phyloP scores from a whole-genome alignment of 257 asterid genomes.

The Jacaranda mimosifolia region DNA sequence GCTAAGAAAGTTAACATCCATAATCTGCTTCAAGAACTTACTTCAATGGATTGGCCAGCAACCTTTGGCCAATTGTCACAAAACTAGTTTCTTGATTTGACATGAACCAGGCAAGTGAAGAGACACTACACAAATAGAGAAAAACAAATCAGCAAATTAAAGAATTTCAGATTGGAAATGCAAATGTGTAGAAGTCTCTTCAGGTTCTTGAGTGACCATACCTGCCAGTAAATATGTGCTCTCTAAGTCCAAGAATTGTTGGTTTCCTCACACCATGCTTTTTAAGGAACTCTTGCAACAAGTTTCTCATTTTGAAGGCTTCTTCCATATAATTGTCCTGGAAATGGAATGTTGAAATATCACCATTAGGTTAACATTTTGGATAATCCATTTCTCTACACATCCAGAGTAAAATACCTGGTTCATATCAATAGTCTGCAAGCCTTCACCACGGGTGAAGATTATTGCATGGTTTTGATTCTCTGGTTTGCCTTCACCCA shows the following conservation, averaged over 20 bases:
- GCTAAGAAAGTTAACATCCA: conserved; percentile 13
- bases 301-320: conserved; percentile 95
- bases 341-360: conserved; percentile 35
- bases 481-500: conserved; percentile 99
- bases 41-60: conserved; percentile 96
- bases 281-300: conserved; percentile 87
- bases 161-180: conserved; percentile 19
- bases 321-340: conserved; percentile 98
- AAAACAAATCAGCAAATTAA: conserved; percentile 23
- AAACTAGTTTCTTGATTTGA: conserved; percentile 91
- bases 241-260: conserved; percentile 94
- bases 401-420: conserved; percentile 58
- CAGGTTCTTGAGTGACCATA: conserved; percentile 37
- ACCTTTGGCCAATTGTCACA: conserved; percentile 95
- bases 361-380: conserved; percentile 22
- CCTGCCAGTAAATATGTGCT: conserved; percentile 99
- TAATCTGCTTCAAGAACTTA: conserved; percentile 54
- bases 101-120: conserved; percentile 99
- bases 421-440: conserved; percentile 98
- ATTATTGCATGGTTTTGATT: conserved; percentile 97
- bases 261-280: conserved; percentile 91
- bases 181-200: conserved; percentile 25
- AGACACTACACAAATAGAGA: conserved; percentile 69
- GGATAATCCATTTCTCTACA: conserved; percentile 13
- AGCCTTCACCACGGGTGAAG: conserved; percentile 97